These are phyloP conservation scores for Phytophthora fragariae DNA, from an alignment of 352 stramenopile species.

Conservation along the genomic window DNA sequence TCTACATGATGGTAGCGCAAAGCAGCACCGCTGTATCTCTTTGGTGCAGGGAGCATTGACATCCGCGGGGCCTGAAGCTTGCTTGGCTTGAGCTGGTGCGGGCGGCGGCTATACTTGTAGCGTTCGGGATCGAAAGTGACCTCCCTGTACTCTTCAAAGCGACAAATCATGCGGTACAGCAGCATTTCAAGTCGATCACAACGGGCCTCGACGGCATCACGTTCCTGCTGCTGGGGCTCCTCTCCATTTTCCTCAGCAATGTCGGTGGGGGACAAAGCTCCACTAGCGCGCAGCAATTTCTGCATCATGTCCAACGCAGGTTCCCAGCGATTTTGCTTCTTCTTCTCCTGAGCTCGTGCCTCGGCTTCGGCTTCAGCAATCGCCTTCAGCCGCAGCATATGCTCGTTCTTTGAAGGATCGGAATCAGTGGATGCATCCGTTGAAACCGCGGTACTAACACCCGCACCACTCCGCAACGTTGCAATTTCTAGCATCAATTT, in stretches of 20 bases:
- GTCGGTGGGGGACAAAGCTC: slow-evolving; percentile 51
- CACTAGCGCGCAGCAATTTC: slow-evolving; percentile 69
- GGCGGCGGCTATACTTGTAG: slow-evolving; percentile 26
- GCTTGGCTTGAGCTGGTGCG: slow-evolving; percentile 35
- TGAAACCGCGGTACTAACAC: slow-evolving; percentile 5
- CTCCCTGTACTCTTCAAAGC: slow-evolving; percentile 86
- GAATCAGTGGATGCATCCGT: slow-evolving; percentile 20
- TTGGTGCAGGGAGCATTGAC: slow-evolving; percentile 47
- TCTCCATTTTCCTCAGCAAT: slow-evolving; percentile 43
- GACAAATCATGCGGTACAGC: slow-evolving; percentile 87
- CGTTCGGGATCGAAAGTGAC: slow-evolving; percentile 62
- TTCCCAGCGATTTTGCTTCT: slow-evolving; percentile 77
- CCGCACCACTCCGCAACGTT: slow-evolving; percentile 32
- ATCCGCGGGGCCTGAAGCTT: slow-evolving; percentile 55
- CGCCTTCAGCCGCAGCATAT: slow-evolving; percentile 32
- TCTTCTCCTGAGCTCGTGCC: slow-evolving; percentile 35
- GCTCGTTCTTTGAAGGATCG: slow-evolving; percentile 35
- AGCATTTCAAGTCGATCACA: slow-evolving; percentile 85
- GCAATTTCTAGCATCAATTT: slow-evolving; percentile 71
- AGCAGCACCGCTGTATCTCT: slow-evolving; percentile 52
- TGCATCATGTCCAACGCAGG: slow-evolving; percentile 85
- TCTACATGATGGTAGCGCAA: slow-evolving; percentile 44
- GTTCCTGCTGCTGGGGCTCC: slow-evolving; percentile 36
- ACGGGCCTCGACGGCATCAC: slow-evolving; percentile 55
- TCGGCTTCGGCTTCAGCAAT: slow-evolving; percentile 38